Percentiles rank a stretch among this genome's conserved stretches.
phyloP scores from a whole-genome alignment of 164 flowering plant genomes.

The Berberis thunbergii region DNA sequence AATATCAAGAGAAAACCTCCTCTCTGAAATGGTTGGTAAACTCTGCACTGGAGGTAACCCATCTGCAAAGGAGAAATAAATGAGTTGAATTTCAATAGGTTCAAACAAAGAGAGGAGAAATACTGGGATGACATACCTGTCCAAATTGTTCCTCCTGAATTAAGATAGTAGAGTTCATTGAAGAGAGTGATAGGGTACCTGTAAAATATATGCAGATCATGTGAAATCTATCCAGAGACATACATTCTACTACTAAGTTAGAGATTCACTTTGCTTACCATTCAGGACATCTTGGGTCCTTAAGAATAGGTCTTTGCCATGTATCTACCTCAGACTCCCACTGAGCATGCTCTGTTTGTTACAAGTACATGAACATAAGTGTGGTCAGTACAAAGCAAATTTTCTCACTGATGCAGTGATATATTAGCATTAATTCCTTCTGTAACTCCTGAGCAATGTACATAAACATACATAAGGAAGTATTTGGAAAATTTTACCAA shows the following conservation, averaged over 20 bases:
- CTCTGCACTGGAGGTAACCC: constrained; percentile 67
- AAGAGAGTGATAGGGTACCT: constrained; percentile 84
- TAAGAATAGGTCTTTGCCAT: constrained; percentile 83
- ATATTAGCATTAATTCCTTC: neutral
- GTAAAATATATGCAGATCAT: constrained; percentile 15
- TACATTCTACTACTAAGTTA: neutral
- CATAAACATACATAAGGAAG: neutral
- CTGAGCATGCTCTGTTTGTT: constrained; percentile 40
- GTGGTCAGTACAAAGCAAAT: neutral
- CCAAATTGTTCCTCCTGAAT: constrained; percentile 90
- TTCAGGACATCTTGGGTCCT: constrained; percentile 79
- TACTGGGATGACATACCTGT: constrained; percentile 43
- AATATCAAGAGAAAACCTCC: constrained; percentile 57
- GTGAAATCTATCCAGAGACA: neutral
- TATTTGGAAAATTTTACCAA: constrained; percentile 31
- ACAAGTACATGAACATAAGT: neutral
- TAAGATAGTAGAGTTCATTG: constrained; percentile 89
- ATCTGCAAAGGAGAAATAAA: constrained; percentile 35
- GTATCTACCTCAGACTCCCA: constrained; percentile 86
- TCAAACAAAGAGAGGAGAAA: neutral
- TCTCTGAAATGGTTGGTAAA: constrained; percentile 30
- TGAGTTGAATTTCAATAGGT: too few relatives aligned
- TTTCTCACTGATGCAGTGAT: neutral
- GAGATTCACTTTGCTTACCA: constrained; percentile 39
- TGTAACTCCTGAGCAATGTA: neutral